Conservation (phyloP, 2,329 filamentous ascomycete species). For the Pseudogymnoascus sp. region DNA sequence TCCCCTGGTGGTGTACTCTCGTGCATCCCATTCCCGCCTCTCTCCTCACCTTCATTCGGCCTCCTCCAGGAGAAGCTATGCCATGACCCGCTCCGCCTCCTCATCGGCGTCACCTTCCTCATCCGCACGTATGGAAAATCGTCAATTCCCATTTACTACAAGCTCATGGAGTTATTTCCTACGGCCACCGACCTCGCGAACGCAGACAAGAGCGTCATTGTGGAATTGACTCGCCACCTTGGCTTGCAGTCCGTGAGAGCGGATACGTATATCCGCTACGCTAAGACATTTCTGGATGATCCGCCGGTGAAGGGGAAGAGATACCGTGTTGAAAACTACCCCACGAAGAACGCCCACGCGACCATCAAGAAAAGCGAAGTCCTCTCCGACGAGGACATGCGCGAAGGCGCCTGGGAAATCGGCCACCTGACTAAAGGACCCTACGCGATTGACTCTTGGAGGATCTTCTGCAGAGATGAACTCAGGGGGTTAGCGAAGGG, state of each 20-base stretch:
- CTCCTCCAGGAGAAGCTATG: conserved; percentile 76
- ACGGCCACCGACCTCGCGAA: conserved; percentile 53
- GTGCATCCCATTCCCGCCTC: conserved; percentile 56
- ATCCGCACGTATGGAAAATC: conserved; percentile 68
- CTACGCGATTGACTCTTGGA: conserved; percentile 84
- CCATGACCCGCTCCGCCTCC: conserved; percentile 65
- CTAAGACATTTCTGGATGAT: conserved; percentile 54
- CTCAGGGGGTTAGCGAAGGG: conserved; percentile 56
- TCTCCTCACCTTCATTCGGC: conserved; percentile 57
- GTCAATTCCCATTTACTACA: conserved; percentile 67
- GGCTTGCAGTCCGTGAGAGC: conserved; percentile 64
- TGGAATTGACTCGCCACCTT: conserved; percentile 56
- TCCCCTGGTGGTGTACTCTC: conserved; percentile 33
- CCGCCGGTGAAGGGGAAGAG: conserved; percentile 53
- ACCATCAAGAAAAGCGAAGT: conserved; percentile 39
- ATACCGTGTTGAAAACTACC: conserved; percentile 49
- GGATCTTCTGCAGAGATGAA: conserved; percentile 82
- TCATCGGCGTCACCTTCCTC: conserved; percentile 76
- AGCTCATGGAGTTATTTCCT: conserved; percentile 59
- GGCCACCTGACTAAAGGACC: conserved; percentile 73
- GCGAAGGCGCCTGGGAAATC: conserved; percentile 59
- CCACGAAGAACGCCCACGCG: conserved; percentile 38
- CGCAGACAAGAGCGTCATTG: conserved; percentile 47
- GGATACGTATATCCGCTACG: conserved; percentile 59
- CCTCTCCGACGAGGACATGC: conserved; percentile 34